These are phyloP conservation scores for Neurospora sublineolata DNA, from an alignment of 495 filamentous ascomycete genomes.

Conservation along the genomic window DNA sequence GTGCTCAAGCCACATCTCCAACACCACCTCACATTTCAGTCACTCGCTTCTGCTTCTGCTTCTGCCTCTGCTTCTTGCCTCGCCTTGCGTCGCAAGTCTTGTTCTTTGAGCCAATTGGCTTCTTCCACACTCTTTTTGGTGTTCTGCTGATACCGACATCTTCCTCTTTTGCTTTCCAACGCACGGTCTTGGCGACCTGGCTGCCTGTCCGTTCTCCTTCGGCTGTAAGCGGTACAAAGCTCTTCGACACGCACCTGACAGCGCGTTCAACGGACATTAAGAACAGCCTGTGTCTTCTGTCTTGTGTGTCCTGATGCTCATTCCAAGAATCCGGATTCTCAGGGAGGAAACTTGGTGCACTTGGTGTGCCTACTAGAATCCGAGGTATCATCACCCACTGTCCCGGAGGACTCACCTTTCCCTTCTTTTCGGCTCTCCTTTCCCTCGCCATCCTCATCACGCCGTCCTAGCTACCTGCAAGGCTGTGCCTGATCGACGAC, in stretches of 20 bases:
- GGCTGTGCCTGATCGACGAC: conserved; percentile 25
- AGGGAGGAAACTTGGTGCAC: background rate
- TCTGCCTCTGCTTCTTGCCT: background rate
- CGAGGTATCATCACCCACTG: background rate
- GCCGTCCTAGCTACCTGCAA: conserved; percentile 4
- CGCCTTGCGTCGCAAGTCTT: background rate
- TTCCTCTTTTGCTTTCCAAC: background rate
- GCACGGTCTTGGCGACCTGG: conserved; percentile 18
- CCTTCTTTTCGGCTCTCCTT: background rate
- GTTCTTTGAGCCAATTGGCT: background rate
- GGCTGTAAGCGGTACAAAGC: background rate
- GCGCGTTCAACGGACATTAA: background rate
- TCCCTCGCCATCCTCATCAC: background rate
- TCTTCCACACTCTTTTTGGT: background rate
- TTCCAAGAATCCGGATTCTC: background rate
- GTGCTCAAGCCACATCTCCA: background rate
- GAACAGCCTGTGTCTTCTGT: background rate
- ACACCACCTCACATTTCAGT: background rate
- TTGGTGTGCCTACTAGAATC: conserved; percentile 6
- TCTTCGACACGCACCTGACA: background rate
- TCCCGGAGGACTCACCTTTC: background rate
- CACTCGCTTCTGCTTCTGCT: background rate
- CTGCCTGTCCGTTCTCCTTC: background rate
- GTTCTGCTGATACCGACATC: background rate
- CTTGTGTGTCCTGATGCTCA: background rate